Conservation (phyloP, 495 filamentous ascomycete genomes). For the Aspergillus incahuasiensis region DNA sequence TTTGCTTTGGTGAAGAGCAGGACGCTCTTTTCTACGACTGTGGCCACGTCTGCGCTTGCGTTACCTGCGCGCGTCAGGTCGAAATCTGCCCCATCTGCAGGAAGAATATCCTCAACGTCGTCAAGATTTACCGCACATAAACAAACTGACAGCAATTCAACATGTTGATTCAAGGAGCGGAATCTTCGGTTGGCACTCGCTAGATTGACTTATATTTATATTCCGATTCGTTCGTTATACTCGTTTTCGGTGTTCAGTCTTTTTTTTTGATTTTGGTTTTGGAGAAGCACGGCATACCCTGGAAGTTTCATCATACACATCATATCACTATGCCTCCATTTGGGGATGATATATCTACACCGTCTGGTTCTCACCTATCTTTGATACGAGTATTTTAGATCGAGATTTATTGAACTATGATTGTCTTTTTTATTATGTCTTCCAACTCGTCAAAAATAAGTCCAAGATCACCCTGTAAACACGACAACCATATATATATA, state of each 20-base stretch:
- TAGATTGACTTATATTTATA: neutral
- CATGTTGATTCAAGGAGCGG: neutral
- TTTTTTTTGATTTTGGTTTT: conserved; percentile 9
- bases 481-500: too few relatives aligned
- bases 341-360: neutral
- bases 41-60: conserved; percentile 61
- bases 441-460: too few relatives aligned
- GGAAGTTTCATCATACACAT: conserved; percentile 6
- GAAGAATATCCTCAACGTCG: conserved; percentile 51
- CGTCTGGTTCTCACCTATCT: neutral
- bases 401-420: too few relatives aligned
- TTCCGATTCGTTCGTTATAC: neutral
- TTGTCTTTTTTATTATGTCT: too few relatives aligned
- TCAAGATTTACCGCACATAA: conserved; percentile 53
- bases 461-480: too few relatives aligned
- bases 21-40: conserved; percentile 63
- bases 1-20: conserved; percentile 60
- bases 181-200: neutral
- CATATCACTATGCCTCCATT: neutral
- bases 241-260: conserved; percentile 6
- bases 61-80: conserved; percentile 58
- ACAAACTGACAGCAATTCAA: neutral
- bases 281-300: conserved; percentile 23
- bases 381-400: neutral
- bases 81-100: conserved; percentile 63